phyloP scores from a whole-genome alignment of 371 early-diverging fungal genomes.

The Encephalitozoon romaleae region DNA sequence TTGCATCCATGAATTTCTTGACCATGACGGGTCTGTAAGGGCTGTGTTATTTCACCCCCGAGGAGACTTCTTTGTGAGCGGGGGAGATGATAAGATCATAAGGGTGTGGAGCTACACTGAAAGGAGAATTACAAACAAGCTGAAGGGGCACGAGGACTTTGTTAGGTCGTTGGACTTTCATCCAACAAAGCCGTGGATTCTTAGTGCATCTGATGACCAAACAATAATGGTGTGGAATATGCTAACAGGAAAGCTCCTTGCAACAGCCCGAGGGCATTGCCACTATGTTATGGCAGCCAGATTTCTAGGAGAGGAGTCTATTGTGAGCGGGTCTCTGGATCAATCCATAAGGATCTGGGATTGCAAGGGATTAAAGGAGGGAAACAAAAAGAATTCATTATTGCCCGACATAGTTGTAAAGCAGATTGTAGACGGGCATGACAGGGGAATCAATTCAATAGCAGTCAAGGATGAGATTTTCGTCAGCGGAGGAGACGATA shows the following conservation, averaged over 20 bases:
- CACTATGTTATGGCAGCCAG: constrained; percentile 98
- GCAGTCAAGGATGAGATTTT: constrained; percentile 77
- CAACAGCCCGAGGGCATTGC: constrained; percentile 89
- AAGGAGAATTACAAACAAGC: constrained; percentile 77
- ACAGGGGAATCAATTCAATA: constrained; percentile 94
- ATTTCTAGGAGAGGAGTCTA: constrained; percentile 91
- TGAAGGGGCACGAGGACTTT: constrained; percentile 94
- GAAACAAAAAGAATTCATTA: constrained; percentile 67
- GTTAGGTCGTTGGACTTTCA: constrained; percentile 93
- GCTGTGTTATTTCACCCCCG: constrained; percentile 90
- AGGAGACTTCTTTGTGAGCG: constrained; percentile 89
- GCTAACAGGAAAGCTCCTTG: constrained; percentile 91
- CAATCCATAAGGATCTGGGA: constrained; percentile 97
- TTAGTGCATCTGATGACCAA: constrained; percentile 91
- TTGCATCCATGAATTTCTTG: constrained; percentile 78
- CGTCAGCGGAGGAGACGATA: constrained; percentile 90
- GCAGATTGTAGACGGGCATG: constrained; percentile 93
- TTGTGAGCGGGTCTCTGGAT: constrained; percentile 89
- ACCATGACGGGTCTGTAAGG: constrained; percentile 95
- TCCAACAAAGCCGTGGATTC: constrained; percentile 91
- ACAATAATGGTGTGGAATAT: constrained; percentile 98
- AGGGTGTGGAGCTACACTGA: constrained; percentile 98
- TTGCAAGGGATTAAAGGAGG: constrained; percentile 68
- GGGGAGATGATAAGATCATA: constrained; percentile 96
- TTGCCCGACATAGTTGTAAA: constrained; percentile 89